Percentiles rank a stretch among this genome's conserved stretches.
phyloP scores from a whole-genome alignment of 169 alveolate genomes.

The Plasmodium malariae region DNA sequence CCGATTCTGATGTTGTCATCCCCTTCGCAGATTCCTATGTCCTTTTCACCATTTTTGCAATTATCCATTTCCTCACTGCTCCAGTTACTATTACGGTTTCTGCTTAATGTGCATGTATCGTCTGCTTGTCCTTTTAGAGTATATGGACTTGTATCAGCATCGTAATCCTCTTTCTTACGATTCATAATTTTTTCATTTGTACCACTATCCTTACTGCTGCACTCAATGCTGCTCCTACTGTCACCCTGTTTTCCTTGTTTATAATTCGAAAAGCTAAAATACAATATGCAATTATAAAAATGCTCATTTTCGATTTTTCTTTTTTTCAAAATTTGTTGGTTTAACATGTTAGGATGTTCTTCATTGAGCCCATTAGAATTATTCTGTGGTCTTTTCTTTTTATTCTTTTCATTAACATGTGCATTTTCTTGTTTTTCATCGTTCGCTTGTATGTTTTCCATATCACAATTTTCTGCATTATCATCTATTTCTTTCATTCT shows the following conservation, averaged over 20 bases:
- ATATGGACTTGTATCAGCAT: neutral
- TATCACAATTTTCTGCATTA: neutral
- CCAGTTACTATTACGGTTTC: neutral
- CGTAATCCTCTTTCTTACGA: neutral
- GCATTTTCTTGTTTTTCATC: neutral
- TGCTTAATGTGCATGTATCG: neutral
- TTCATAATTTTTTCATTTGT: neutral
- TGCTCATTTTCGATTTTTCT: constrained; percentile 10
- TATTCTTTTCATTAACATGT: neutral
- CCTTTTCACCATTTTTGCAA: too few relatives aligned
- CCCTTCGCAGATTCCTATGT: neutral
- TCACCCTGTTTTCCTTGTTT: neutral
- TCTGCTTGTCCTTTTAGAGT: neutral
- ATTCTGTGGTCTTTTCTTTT: neutral
- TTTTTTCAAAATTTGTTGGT: neutral
- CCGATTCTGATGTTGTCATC: neutral
- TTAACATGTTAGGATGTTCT: neutral
- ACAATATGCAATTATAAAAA: constrained; percentile 25
- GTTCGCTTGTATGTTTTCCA: neutral
- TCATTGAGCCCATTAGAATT: neutral
- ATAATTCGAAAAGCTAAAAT: constrained; percentile 23
- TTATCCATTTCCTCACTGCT: too few relatives aligned
- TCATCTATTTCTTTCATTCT: neutral
- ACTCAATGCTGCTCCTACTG: too few relatives aligned
- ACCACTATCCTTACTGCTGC: neutral